Evolutionary conservation across 257 asterid genomes (phyloP).

Genomic region (Petrea volubilis): DNA sequence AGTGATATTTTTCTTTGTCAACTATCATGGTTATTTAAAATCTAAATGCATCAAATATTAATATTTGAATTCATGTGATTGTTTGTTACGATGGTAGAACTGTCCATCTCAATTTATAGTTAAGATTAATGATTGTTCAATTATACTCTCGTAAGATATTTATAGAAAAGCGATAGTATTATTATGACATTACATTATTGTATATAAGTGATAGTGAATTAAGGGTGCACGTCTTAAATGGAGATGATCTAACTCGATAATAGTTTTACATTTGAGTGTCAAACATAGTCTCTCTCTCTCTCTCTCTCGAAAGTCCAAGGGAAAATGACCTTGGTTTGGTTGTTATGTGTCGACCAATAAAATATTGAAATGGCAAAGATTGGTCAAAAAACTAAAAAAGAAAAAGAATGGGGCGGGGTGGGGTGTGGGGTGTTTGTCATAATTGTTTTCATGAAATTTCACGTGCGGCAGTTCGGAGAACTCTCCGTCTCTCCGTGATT

Average conservation of each 20-base stretch:
- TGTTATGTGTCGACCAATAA: not conserved
- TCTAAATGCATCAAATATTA: no score
- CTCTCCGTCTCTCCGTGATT: slow-evolving; percentile 27
- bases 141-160: no score
- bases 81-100: no score
- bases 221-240: slow-evolving; percentile 1
- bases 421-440: not conserved
- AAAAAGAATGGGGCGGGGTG: not conserved
- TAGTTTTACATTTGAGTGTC: slow-evolving; percentile 18
- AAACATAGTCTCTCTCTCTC: slow-evolving; percentile 9
- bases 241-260: not conserved
- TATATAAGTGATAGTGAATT: not conserved
- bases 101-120: no score
- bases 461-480: slow-evolving; percentile 26
- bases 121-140: no score
- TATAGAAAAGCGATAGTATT: no score
- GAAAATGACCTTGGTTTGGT: slow-evolving; percentile 4
- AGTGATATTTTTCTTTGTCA: no score
- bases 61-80: no score
- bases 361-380: not conserved
- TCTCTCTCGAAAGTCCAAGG: not conserved
- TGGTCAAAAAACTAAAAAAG: not conserved
- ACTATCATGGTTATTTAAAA: no score
- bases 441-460: slow-evolving; percentile 11
- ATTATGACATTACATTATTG: no score